Base-by-base conservation (phyloP, 495 filamentous ascomycete genomes). In the Aspergillus cavernicola region DNA sequence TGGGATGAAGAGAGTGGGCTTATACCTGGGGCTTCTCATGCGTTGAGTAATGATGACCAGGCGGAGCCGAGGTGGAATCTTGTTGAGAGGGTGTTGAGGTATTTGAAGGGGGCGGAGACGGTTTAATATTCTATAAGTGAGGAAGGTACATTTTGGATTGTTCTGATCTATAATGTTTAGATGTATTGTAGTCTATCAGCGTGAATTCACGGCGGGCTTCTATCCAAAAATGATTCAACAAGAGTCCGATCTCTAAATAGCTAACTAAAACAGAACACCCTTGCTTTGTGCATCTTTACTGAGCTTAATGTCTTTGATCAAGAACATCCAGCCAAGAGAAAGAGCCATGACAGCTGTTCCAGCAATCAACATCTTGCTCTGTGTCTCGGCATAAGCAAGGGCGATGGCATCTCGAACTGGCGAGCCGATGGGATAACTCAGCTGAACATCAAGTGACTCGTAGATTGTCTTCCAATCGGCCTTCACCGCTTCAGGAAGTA, bases 251-350 rank as follows among this genome's bases (percentile, higher is more conserved):
- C 13, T 7, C 29, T 22, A 15, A 12, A 20, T 19, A 22, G 4
- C 18, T 32, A 5, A 28, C 50, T 57, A 71, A 38, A 69, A 60
- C 13, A 69, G 49, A 50, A 60, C 50, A 12, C 63, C 66, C 40
- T 64, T 66, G 15, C 52, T 55, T 50, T 70, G 67, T 65, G 78
- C 78, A 38, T 76, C 67, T 44, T 78, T 66, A 58, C 73, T 81
- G 26, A 85, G 69, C 53, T 77, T 77, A 52, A 84, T 79, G 52
- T 85, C 76, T 40, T 75, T 67, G 69, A 80, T 84, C 38, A 80
- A 51, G 15, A 69, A 33, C 13, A 80, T 72, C 45, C 62, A 70
- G 7, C 69, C 64, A 12, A 83, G 40, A 8, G 68, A 72, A n/a
- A 84, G 26, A 11, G 63, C 70, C 64, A 79, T 73, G 16, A 85